Percentiles rank a stretch among this genome's conserved stretches.
Evolutionary conservation across 352 stramenopile genomes (phyloP).

Genomic region (Globisporangium takayamanum): DNA sequence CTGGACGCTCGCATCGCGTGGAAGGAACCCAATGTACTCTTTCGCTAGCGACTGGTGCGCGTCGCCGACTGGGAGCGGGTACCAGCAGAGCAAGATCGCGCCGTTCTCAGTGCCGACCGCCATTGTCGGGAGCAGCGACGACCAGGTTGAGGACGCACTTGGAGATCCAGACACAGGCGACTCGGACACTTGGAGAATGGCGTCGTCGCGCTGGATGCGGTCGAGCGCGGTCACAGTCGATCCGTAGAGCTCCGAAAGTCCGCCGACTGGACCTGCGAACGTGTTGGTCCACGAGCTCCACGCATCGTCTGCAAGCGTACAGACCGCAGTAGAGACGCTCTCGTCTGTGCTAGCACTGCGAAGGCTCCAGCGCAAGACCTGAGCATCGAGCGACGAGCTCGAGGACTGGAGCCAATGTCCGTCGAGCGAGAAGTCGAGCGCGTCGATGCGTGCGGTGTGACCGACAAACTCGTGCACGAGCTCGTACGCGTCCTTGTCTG

Average conservation of each 20-base stretch:
- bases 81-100: conserved; percentile 57
- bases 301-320: conserved; percentile 26
- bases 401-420: conserved; percentile 58
- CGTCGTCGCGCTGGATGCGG: conserved; percentile 31
- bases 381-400: conserved; percentile 38
- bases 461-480: conserved; percentile 51
- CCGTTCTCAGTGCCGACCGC: conserved; percentile 41
- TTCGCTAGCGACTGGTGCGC: conserved; percentile 36
- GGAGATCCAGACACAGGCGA: background rate
- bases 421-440: conserved; percentile 68
- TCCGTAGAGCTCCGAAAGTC: conserved; percentile 32
- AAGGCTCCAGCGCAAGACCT: conserved; percentile 69
- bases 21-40: conserved; percentile 45
- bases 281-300: conserved; percentile 50
- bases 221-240: conserved; percentile 25
- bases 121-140: conserved; percentile 41
- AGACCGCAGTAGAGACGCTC: conserved; percentile 2
- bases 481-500: conserved; percentile 24
- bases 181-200: background rate
- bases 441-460: conserved; percentile 49
- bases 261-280: conserved; percentile 46
- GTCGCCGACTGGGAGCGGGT: conserved; percentile 44
- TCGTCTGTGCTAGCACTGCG: conserved; percentile 1
- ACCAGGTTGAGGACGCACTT: conserved; percentile 21
- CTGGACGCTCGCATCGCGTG: conserved; percentile 31